phyloP scores from a whole-genome alignment of 2,329 filamentous ascomycete genomes.

The Aspergillus pseudotamarii region DNA sequence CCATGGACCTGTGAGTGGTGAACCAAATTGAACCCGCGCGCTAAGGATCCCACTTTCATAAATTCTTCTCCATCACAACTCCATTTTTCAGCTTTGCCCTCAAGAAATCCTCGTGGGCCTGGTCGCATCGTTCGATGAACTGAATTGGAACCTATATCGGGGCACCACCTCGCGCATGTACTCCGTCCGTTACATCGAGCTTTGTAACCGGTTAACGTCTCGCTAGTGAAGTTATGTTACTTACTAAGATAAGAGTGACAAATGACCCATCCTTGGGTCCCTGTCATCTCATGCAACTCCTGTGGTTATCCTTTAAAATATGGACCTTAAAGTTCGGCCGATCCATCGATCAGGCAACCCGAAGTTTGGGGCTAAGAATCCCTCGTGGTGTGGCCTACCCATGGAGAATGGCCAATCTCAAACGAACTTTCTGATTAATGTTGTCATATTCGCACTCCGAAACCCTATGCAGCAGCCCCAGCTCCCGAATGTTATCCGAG shows the following conservation, averaged over 20 bases:
- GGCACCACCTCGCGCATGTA: neutral
- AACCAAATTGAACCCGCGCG: conserved; percentile 18
- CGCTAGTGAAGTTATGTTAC: neutral
- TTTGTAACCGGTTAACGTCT: neutral
- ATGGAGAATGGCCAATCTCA: neutral
- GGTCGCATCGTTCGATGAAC: neutral
- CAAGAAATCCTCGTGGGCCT: neutral
- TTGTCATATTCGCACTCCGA: conserved; percentile 7
- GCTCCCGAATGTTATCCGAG: neutral
- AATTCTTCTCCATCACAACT: conserved; percentile 8
- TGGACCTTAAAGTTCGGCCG: conserved; percentile 15
- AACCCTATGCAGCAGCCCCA: neutral
- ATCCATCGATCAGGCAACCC: conserved; percentile 17
- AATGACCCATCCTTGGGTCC: conserved; percentile 13
- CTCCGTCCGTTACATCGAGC: neutral
- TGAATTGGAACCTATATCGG: neutral
- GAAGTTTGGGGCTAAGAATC: conserved; percentile 14
- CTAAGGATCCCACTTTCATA: conserved; percentile 3
- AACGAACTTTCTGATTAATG: neutral
- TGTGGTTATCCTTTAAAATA: conserved; percentile 18
- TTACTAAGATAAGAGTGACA: neutral
- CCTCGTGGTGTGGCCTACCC: conserved; percentile 15
- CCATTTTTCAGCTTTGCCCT: conserved; percentile 17
- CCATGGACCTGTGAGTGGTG: conserved; percentile 12
- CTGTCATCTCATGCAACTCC: conserved; percentile 18